Evolutionary conservation across 768 basidiomycete genomes (phyloP).

Genomic region (Leccinum broughii): DNA sequence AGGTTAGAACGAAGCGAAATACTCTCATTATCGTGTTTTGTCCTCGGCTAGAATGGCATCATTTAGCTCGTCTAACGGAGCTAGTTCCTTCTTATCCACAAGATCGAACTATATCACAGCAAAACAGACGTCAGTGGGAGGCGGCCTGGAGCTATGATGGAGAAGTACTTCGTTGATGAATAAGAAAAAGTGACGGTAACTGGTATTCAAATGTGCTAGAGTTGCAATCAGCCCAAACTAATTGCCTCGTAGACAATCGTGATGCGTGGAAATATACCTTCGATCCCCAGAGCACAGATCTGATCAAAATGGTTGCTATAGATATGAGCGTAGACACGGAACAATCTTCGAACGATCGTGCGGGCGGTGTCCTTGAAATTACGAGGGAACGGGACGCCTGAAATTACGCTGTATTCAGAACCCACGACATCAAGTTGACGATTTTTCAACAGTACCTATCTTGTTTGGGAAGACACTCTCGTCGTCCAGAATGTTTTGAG

Average conservation of each 20-base stretch:
- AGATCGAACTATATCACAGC: slow-evolving; percentile 68
- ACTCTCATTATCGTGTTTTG: slow-evolving; percentile 32
- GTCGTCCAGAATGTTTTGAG: slow-evolving; percentile 89
- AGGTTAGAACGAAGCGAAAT: neutral
- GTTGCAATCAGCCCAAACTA: neutral
- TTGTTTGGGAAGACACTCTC: slow-evolving; percentile 91
- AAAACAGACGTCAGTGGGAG: slow-evolving; percentile 11
- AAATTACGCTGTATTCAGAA: neutral
- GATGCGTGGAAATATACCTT: slow-evolving; percentile 56
- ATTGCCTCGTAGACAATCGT: neutral
- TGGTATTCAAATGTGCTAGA: slow-evolving; percentile 95
- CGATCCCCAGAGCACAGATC: slow-evolving; percentile 95
- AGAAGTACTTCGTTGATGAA: slow-evolving; percentile 87
- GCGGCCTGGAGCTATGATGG: neutral
- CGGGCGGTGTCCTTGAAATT: slow-evolving; percentile 90
- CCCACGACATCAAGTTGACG: slow-evolving; percentile 6
- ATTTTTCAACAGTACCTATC: slow-evolving; percentile 60
- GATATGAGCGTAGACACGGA: slow-evolving; percentile 97
- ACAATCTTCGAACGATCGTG: slow-evolving; percentile 88
- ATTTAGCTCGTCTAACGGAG: slow-evolving; percentile 93
- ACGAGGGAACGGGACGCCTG: slow-evolving; percentile 88
- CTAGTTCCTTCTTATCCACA: slow-evolving; percentile 95
- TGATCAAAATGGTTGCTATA: slow-evolving; percentile 99
- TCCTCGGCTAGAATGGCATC: slow-evolving; percentile 78
- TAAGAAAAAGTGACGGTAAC: slow-evolving; percentile 96